Conservation (phyloP, 371 early-diverging fungal genomes). For the Mortierella sp. region DNA sequence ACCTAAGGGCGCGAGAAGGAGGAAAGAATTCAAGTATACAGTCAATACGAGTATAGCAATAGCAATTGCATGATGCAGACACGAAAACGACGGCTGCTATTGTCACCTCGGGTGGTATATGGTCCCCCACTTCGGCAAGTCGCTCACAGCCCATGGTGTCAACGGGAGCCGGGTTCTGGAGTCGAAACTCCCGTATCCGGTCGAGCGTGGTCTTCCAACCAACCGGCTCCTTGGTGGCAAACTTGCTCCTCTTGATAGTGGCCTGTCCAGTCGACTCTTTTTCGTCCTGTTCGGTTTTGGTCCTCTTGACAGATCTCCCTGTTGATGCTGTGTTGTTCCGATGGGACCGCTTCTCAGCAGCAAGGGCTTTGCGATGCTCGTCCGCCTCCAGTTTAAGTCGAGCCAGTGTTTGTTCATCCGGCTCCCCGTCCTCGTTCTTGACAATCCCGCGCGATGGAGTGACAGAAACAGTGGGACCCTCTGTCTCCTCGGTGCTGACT, state of each 20-base stretch:
- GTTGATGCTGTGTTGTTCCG: conserved; percentile 5
- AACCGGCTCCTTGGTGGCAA: conserved; percentile 56
- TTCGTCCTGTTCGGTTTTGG: neutral
- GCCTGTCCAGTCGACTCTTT: too few relatives aligned
- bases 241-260: conserved; percentile 32
- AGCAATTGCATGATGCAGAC: neutral
- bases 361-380: conserved; percentile 30
- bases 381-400: conserved; percentile 44
- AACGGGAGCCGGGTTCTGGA: conserved; percentile 84
- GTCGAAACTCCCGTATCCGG: conserved; percentile 70
- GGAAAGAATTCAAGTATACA: neutral
- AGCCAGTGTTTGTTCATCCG: conserved; percentile 27
- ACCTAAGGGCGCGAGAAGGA: conserved; percentile 48
- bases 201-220: conserved; percentile 79
- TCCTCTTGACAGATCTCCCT: neutral
- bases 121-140: conserved; percentile 67
- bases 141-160: conserved; percentile 95
- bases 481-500: conserved; percentile 15
- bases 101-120: conserved; percentile 55
- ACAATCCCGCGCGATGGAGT: conserved; percentile 16
- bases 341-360: conserved; percentile 14
- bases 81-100: conserved; percentile 1
- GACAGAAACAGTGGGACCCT: neutral
- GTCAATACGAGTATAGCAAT: neutral
- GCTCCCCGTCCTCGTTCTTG: conserved; percentile 43